These are phyloP conservation scores for Pseudocercospora macadamiae DNA, from an alignment of 2,329 filamentous ascomycete species.

Conservation along the genomic window DNA sequence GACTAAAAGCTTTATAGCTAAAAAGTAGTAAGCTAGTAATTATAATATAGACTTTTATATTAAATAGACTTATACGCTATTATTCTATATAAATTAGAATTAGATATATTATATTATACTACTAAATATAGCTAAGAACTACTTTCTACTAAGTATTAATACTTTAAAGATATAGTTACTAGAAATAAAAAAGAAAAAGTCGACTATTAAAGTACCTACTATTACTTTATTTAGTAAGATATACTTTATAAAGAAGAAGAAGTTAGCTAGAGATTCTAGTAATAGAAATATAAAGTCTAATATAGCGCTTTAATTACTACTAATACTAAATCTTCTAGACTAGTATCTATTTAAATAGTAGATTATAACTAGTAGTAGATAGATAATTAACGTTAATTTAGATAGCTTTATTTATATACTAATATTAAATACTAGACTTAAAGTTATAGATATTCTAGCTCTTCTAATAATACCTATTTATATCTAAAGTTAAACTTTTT, in stretches of 20 bases:
- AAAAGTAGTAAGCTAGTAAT: not conserved
- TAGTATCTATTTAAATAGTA: not conserved
- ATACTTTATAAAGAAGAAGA: not conserved
- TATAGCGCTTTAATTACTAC: not conserved
- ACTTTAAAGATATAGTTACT: not conserved
- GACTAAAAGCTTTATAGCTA: not conserved
- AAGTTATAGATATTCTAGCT: not conserved
- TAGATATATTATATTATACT: not conserved
- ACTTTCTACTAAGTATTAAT: not conserved
- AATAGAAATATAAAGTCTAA: no score
- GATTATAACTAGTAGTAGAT: no score
- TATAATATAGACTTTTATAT: not conserved
- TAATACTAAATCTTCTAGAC: not conserved
- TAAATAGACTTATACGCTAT: not conserved
- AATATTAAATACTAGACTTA: not conserved
- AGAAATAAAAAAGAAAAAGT: not conserved
- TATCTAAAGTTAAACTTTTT: not conserved
- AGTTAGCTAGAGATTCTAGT: no score
- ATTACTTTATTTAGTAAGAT: not conserved
- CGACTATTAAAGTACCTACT: not conserved
- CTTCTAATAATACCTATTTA: no score
- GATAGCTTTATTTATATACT: not conserved
- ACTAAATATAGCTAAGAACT: not conserved
- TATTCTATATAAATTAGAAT: not conserved
- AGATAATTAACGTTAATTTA: no score